Percentiles rank a stretch among this genome's conserved stretches.
These are phyloP conservation scores for Alternaria arborescens DNA, from an alignment of 2,329 filamentous ascomycete species.

Conservation along the genomic window DNA sequence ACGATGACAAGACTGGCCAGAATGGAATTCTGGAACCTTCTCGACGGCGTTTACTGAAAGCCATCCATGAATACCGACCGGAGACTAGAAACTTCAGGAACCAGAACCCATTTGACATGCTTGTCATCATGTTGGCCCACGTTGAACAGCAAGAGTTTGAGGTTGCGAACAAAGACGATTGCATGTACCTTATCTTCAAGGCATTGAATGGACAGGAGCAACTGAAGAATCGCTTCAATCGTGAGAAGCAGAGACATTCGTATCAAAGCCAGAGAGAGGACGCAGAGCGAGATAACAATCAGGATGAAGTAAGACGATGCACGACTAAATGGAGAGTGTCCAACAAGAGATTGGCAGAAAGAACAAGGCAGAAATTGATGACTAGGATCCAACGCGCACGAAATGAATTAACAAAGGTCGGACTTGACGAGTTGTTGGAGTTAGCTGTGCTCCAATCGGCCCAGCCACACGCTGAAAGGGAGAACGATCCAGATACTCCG, in stretches of 20 bases:
- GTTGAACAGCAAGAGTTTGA: constrained; percentile 23
- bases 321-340: neutral
- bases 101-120: constrained; percentile 21
- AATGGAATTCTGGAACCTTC: constrained; percentile 15
- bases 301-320: neutral
- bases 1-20: neutral
- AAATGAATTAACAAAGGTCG: constrained; percentile 10
- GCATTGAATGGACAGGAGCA: constrained; percentile 17
- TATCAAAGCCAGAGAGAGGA: constrained; percentile 11
- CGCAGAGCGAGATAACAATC: constrained; percentile 12
- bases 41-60: constrained; percentile 15
- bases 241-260: constrained; percentile 2
- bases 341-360: constrained; percentile 10
- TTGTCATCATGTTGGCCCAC: constrained; percentile 31
- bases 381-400: constrained; percentile 19
- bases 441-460: constrained; percentile 24
- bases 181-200: constrained; percentile 23
- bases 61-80: constrained; percentile 29
- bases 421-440: constrained; percentile 18
- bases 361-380: neutral
- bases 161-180: constrained; percentile 20
- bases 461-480: constrained; percentile 17
- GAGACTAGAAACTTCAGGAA: constrained; percentile 26
- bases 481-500: neutral
- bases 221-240: constrained; percentile 8